Evolutionary conservation across 768 basidiomycete species (phyloP).

Genomic region (Pleurotus djamor): DNA sequence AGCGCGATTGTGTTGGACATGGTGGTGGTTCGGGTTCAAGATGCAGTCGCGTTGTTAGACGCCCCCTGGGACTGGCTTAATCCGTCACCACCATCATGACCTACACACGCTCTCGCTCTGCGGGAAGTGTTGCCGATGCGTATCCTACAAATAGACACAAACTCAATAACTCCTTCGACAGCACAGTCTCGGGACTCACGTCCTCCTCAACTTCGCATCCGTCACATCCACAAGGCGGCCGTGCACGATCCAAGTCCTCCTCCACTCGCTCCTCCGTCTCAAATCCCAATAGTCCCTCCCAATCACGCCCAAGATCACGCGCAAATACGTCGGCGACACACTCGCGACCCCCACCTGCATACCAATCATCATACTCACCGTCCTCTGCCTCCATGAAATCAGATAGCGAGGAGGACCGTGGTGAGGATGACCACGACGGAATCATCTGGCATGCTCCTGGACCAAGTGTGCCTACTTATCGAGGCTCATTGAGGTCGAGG

Average conservation of each 20-base stretch:
- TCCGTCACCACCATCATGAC: not conserved
- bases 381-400: slow-evolving; percentile 16
- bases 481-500: not conserved
- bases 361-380: not conserved
- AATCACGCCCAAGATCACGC: slow-evolving; percentile 5
- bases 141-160: not conserved
- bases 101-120: not conserved
- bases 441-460: slow-evolving; percentile 24
- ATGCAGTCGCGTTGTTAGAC: not conserved
- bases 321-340: slow-evolving; percentile 9
- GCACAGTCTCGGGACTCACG: not conserved
- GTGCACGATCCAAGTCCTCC: not conserved
- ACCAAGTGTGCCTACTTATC: not conserved
- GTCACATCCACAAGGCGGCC: not conserved
- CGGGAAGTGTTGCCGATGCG: not conserved
- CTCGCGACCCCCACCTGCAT: not conserved
- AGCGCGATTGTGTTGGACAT: slow-evolving; percentile 56
- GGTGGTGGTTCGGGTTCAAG: slow-evolving; percentile 14
- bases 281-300: slow-evolving; percentile 14
- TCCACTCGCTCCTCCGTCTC: slow-evolving; percentile 14
- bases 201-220: not conserved
- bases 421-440: slow-evolving; percentile 25
- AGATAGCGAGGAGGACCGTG: slow-evolving; percentile 24
- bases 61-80: not conserved
- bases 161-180: not conserved